Evolutionary conservation across 169 alveolate genomes (phyloP), one percentile per base, ranked within the genome.

Genomic region (Eimeria zaria): DNA sequence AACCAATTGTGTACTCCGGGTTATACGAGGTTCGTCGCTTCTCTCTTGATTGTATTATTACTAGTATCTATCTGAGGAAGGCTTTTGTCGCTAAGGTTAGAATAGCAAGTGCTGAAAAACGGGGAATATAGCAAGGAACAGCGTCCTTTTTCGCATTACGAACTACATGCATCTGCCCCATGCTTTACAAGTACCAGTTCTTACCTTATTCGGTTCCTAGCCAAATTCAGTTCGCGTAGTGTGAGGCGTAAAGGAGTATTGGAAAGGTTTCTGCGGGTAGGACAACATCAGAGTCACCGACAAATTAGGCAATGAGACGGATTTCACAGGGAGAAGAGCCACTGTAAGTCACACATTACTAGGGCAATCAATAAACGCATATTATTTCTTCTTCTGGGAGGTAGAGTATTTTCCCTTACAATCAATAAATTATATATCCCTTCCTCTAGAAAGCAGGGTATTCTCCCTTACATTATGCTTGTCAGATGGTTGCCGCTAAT

Each of bases 401-500:
- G n/a, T n/a, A n/a, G n/a, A n/a, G n/a, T n/a, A n/a, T n/a, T n/a
- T n/a, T n/a, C n/a, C n/a, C n/a, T n/a, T n/a, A n/a, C n/a, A n/a
- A n/a, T n/a, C n/a, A n/a, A n/a, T n/a, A n/a, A n/a, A n/a, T n/a
- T n/a, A n/a, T n/a, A 5, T 16, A 9, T 74, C 36, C 8, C 62
- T 44, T 41, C 9, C 0, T 7, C 18, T 14, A 7, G 7, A 44
- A 16, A 7, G 20, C 58, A 81, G 9, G 27, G 73, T 30, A 33
- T 22, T 84, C 41, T 24, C 14, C 24, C 92, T 84, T 84, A 84
- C 92, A 84, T 58, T 58, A 84, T 60, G 69, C 30, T 33, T 60
- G 92, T 84, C 0, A 84, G 27, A 12, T 84, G 92, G 92, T 84
- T 84, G 53, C 80, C 92, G 67, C 92, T 84, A n/a, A 84, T 44